Base-by-base conservation (phyloP, 2,329 filamentous ascomycete species). In the Gnomoniopsis sp. region DNA sequence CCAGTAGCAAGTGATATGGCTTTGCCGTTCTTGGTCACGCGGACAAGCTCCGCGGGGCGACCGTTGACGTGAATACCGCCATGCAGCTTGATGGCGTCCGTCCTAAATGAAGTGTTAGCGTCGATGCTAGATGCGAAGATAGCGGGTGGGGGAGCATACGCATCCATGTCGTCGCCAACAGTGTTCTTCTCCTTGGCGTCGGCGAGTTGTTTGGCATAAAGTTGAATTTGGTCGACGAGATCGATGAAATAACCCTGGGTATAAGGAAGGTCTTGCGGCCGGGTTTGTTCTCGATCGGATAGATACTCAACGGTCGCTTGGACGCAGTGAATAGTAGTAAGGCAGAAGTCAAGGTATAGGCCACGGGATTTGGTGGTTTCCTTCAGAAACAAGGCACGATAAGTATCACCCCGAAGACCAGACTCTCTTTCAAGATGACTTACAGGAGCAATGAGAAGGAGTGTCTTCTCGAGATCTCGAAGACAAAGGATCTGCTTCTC, bases 161-260 rank as follows among this genome's bases (percentile, higher is more conserved):
- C 76, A 68, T 85, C 81, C 80, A 84, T 82, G 58, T 80, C 78
- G 63, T 80, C 78, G 38, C 81, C 79, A 63, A 84, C 79, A 62
- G 79, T 80, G 69, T 84, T 79, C 68, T 86, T 86, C 68, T 88
- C 83, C 69, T 91, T 88, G 65, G 87, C 85, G 65, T 87, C 87
- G 64, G 88, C 87, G 68, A 97, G 86, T 72, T 95, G 90, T 68
- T 87, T 85, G 62, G 91, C 93, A 84, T 96, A 96, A 72, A 91
- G 85, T 72, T 88, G 86, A 68, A 97, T 92, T 84, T 97, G 93
- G 73, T 96, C 91, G 73, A 96, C 88, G 62, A 98, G 87, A 78
- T 98, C 93, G 77, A 97, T 88, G 73, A 97, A 97, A 77, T 98
- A 98, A 71, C 91, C 91, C 83, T 90, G 91, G 82, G 88, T 95